Conservation (phyloP, 805 yeast species). For the Starmera amethionina region DNA sequence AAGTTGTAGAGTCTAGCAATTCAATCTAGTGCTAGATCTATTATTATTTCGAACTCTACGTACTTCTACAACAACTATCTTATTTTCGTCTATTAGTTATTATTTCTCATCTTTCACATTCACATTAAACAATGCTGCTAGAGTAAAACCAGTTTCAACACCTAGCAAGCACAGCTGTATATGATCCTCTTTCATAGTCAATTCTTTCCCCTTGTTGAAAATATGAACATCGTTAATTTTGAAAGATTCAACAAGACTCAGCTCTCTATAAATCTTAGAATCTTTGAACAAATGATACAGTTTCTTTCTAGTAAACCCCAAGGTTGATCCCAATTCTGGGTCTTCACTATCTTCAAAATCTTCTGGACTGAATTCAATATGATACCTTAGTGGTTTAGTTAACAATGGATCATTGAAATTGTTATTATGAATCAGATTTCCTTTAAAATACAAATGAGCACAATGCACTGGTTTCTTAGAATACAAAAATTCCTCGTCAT, state of each 20-base stretch:
- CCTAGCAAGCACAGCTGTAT: constrained; percentile 40
- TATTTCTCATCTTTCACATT: constrained; percentile 3
- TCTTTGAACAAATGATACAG: constrained; percentile 46
- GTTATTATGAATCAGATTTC: constrained; percentile 27
- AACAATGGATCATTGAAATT: constrained; percentile 10
- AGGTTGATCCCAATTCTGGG: constrained; percentile 61
- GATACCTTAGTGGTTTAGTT: constrained; percentile 39
- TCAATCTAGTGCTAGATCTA: too few relatives aligned
- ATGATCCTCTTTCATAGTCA: constrained; percentile 25
- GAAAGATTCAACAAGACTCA: constrained; percentile 8
- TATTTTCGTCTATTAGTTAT: neutral
- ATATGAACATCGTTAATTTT: constrained; percentile 25
- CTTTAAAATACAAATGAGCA: constrained; percentile 55
- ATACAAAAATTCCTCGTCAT: constrained; percentile 24
- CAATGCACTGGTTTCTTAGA: constrained; percentile 71
- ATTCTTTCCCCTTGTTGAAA: constrained; percentile 22
- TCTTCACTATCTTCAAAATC: constrained; percentile 52
- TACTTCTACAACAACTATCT: too few relatives aligned
- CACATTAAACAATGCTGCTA: constrained; percentile 21
- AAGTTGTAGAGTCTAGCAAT: too few relatives aligned
- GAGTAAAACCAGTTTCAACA: constrained; percentile 44
- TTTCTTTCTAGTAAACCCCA: constrained; percentile 51
- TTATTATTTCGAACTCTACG: too few relatives aligned
- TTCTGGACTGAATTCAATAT: constrained; percentile 74
- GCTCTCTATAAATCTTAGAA: constrained; percentile 21